Evolutionary conservation across 129 eudicot genomes (phyloP).

Genomic region (Ambrosia artemisiifolia): DNA sequence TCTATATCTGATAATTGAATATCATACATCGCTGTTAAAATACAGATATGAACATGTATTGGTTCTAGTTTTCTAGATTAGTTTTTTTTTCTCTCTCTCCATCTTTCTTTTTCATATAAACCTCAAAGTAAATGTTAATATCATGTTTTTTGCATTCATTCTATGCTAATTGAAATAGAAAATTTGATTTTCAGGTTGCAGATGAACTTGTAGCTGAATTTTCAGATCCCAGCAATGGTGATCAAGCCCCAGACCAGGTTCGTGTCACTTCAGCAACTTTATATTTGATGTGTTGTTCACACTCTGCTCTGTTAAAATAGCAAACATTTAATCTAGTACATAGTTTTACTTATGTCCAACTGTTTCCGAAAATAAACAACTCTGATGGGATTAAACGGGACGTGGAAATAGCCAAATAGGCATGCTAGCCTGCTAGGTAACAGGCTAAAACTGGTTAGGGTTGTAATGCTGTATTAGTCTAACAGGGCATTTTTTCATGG

Average conservation of each 20-base stretch:
- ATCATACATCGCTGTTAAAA: background rate
- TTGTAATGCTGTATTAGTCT: background rate
- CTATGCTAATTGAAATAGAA: conserved; percentile 10
- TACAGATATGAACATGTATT: background rate
- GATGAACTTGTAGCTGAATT: conserved; percentile 89
- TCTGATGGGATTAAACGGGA: background rate
- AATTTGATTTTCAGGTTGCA: conserved; percentile 52
- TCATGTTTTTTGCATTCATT: background rate
- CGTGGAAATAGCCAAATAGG: background rate
- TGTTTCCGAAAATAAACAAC: background rate
- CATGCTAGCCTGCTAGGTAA: background rate
- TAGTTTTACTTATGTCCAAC: conserved; percentile 3
- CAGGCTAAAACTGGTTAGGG: background rate
- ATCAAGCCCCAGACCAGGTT: conserved; percentile 57
- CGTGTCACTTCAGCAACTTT: conserved; percentile 11
- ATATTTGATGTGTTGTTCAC: conserved; percentile 7
- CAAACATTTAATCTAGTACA: conserved; percentile 2
- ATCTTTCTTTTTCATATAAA: background rate
- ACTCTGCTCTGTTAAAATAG: background rate
- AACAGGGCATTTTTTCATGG: background rate
- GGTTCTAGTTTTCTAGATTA: background rate
- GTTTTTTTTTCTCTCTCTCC: background rate
- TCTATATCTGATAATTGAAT: background rate
- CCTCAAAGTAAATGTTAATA: background rate
- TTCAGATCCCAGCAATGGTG: conserved; percentile 44